Percentiles rank a stretch among this genome's conserved stretches.
Conservation (phyloP, 768 basidiomycete genomes). For the Suillus bovinus region DNA sequence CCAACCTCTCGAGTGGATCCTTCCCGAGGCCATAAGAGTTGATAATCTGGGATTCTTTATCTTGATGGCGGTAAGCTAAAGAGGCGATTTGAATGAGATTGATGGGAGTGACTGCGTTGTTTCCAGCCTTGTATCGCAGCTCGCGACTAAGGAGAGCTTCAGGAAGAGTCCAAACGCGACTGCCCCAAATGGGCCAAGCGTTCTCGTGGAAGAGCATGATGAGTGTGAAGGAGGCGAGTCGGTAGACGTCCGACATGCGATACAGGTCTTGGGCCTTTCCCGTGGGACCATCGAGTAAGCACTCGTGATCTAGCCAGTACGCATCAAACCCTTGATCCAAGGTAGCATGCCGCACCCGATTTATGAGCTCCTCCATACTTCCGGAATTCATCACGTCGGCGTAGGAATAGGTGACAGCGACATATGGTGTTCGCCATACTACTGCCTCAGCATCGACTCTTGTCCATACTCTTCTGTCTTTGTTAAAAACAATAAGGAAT, state of each 20-base stretch:
- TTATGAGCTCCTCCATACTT: not conserved
- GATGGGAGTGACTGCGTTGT: constrained; percentile 16
- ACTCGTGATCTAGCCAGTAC: constrained; percentile 25
- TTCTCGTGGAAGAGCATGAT: constrained; percentile 19
- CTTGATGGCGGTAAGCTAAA: constrained; percentile 18
- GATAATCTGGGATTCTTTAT: constrained; percentile 22
- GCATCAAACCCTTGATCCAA: constrained; percentile 12
- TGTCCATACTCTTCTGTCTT: constrained; percentile 3
- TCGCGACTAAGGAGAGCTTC: constrained; percentile 23
- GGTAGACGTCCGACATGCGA: constrained; percentile 26
- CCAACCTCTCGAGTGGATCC: constrained; percentile 26
- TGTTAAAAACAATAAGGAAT: constrained; percentile 18
- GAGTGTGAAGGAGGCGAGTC: constrained; percentile 23
- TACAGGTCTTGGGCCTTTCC: constrained; percentile 21
- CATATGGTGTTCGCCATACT: constrained; percentile 17
- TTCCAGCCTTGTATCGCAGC: constrained; percentile 17
- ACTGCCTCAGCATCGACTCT: not conserved
- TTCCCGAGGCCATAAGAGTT: constrained; percentile 19
- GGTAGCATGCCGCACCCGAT: constrained; percentile 7
- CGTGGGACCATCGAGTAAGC: not conserved
- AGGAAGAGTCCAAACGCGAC: constrained; percentile 28
- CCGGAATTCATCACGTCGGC: constrained; percentile 13
- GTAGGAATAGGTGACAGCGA: constrained; percentile 22
- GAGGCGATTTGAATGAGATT: constrained; percentile 26
- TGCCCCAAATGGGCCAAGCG: constrained; percentile 20